phyloP scores from a whole-genome alignment of 768 basidiomycete genomes.

The Calocybe gangraenosa region DNA sequence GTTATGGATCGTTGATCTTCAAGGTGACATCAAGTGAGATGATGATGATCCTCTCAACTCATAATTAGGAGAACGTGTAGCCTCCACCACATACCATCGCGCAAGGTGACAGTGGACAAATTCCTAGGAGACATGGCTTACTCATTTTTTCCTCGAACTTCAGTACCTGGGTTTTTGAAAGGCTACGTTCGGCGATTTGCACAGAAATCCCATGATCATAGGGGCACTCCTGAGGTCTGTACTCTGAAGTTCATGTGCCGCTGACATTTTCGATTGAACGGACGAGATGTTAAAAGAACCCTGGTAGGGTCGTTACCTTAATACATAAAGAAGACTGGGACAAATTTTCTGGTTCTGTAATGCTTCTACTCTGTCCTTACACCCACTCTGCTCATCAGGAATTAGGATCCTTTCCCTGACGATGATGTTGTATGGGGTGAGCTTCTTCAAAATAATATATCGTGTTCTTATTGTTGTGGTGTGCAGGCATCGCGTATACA shows the following conservation, averaged over 20 bases:
- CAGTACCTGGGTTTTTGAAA: slow-evolving; percentile 82
- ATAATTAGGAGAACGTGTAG: slow-evolving; percentile 32
- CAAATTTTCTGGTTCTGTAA: slow-evolving; percentile 60
- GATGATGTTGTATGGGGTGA: slow-evolving; percentile 85
- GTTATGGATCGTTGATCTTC: slow-evolving; percentile 91
- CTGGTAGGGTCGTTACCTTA: slow-evolving; percentile 88
- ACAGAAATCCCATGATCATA: slow-evolving; percentile 88
- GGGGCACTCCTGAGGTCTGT: slow-evolving; percentile 79
- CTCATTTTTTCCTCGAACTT: background rate
- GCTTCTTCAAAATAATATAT: slow-evolving; percentile 9
- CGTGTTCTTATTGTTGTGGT: background rate
- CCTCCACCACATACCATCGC: slow-evolving; percentile 77
- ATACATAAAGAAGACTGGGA: slow-evolving; percentile 90
- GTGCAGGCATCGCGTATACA: slow-evolving; percentile 74
- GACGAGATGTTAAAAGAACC: slow-evolving; percentile 40
- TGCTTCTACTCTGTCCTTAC: slow-evolving; percentile 12
- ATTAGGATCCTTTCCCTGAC: slow-evolving; percentile 62
- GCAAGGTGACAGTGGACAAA: slow-evolving; percentile 42
- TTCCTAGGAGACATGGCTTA: background rate
- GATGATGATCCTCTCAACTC: background rate
- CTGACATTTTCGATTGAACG: too few relatives aligned
- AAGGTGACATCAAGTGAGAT: slow-evolving; percentile 47
- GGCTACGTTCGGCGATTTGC: slow-evolving; percentile 89
- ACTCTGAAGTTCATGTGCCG: too few relatives aligned
- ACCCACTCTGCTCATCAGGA: background rate